These are phyloP conservation scores for Elsinoe necatrix DNA, from an alignment of 2,329 filamentous ascomycete species.

Conservation along the genomic window DNA sequence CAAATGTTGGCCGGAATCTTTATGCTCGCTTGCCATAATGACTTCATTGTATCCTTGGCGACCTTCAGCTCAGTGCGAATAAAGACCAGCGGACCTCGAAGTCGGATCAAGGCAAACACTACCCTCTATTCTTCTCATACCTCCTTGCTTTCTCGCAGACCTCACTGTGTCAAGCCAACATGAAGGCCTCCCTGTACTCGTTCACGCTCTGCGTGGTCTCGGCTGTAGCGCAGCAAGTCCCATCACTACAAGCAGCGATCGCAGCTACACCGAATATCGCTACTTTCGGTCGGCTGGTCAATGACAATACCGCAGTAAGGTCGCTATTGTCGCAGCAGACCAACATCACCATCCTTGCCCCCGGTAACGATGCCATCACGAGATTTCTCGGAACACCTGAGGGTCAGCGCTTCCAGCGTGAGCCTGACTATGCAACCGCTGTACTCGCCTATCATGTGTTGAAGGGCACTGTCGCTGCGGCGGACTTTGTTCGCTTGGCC, in stretches of 20 bases:
- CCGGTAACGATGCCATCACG: slow-evolving; percentile 39
- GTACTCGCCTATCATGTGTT: slow-evolving; percentile 48
- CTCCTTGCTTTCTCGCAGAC: background rate
- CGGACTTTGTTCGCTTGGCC: slow-evolving; percentile 40
- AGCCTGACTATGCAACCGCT: slow-evolving; percentile 16
- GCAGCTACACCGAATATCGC: background rate
- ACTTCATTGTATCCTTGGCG: background rate
- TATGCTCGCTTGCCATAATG: background rate
- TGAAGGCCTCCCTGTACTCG: background rate
- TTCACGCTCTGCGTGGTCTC: background rate
- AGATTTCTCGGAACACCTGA: background rate
- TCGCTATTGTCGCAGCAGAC: background rate
- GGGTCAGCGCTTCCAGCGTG: background rate
- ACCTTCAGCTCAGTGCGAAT: background rate
- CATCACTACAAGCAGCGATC: background rate
- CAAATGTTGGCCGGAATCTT: background rate
- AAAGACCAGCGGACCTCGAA: background rate
- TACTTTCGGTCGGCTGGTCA: background rate
- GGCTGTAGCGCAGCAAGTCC: background rate
- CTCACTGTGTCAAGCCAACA: background rate
- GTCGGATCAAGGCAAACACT: background rate
- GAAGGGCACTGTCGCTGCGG: slow-evolving; percentile 40
- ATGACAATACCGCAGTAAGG: background rate
- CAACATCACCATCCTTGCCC: slow-evolving; percentile 48
- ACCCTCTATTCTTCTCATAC: background rate